Evolutionary conservation across 2,329 filamentous ascomycete genomes (phyloP).

Genomic region (Aspergillus piperis): DNA sequence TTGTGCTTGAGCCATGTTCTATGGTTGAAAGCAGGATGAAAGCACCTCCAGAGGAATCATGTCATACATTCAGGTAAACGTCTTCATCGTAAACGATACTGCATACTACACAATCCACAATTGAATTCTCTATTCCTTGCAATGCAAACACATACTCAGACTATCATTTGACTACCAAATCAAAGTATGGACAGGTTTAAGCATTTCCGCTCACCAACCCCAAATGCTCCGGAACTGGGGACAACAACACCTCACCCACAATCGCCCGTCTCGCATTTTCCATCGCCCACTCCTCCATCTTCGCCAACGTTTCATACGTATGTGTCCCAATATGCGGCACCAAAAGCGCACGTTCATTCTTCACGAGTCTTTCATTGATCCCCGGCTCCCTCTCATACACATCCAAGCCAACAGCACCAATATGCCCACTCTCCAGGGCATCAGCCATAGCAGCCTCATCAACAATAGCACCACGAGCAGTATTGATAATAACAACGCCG

Average conservation of each 20-base stretch:
- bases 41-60: no score
- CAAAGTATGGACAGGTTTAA: no score
- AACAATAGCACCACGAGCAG: conserved; percentile 35
- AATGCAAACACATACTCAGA: no score
- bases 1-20: no score
- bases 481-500: conserved; percentile 39
- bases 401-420: conserved; percentile 11
- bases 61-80: no score
- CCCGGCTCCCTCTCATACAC: conserved; percentile 14
- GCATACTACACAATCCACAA: no score
- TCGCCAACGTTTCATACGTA: conserved; percentile 12
- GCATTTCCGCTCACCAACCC: no score
- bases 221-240: neutral
- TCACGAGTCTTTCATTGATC: conserved; percentile 11
- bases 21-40: no score
- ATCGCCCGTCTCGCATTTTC: conserved; percentile 5
- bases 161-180: no score
- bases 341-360: conserved; percentile 6
- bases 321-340: conserved; percentile 14
- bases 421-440: neutral
- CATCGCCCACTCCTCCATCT: conserved; percentile 17
- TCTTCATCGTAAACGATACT: no score
- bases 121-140: no score
- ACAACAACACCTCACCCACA: neutral
- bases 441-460: conserved; percentile 5